Evolutionary conservation across 257 asterid species (phyloP), one percentile per base, ranked within the genome.

Genomic region (Gentiana straminea): DNA sequence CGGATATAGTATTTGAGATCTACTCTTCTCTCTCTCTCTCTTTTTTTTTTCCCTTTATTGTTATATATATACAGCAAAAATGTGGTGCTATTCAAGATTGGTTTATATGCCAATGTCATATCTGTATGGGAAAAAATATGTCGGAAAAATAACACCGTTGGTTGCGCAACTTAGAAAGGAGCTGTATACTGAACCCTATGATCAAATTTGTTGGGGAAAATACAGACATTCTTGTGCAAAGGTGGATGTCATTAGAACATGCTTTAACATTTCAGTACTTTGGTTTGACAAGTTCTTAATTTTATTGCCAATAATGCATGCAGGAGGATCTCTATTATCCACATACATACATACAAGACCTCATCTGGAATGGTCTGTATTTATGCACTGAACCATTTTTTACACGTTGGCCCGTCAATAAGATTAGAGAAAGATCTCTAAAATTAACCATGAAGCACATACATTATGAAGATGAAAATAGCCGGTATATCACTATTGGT

Each of bases 51-150:
- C 1, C 1, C 24, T 24, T 24, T 24, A 24, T 24, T 24, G 24
- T 24, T 24, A 24, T 24, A 24, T 24, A 4, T 9, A 43, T 56
- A 44, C 71, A 66, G 73, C 67, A 11, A 67, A 66, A 55, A 66
- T 72, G 72, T 53, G 66, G 63, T 67, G 73, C 5, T 72, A 63
- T 39, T 63, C 63, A 44, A 65, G 77, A 41, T 54, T 62, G 61
- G 62, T 55, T 11, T 66, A 58, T 59, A 58, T 66, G 69, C 77
- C 73, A 9, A 72, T 72, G 77, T 62, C 77, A 24, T 72, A 67
- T 53, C 43, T 72, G 15, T 72, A 72, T 45, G 77, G 73, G 24
- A 67, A 63, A 34, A 54, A 67, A 24, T 72, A 67, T 15, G 73
- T 67, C 0, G 73, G 70, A 2, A 70, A 70, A 35, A 59, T 62